Conservation (phyloP, 2,329 filamentous ascomycete genomes). For the Arthrobotrys sphaeroides region DNA sequence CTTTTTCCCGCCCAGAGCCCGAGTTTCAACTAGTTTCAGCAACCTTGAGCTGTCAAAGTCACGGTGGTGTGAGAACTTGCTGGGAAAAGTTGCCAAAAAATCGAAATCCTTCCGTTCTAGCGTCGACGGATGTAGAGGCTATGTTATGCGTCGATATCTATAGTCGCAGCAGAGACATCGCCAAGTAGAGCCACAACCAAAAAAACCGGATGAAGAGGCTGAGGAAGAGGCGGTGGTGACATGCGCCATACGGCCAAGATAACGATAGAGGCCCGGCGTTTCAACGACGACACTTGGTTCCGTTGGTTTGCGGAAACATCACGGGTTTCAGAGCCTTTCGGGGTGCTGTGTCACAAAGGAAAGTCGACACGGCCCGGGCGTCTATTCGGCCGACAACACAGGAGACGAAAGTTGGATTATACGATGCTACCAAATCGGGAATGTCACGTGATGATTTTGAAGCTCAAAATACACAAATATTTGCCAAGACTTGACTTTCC, state of each 20-base stretch:
- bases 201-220: slow-evolving; percentile 14
- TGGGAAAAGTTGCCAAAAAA: not conserved
- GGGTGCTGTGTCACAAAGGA: slow-evolving; percentile 2
- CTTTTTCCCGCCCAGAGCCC: slow-evolving; percentile 11
- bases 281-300: slow-evolving; percentile 14
- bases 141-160: not conserved
- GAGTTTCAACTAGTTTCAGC: slow-evolving; percentile 39
- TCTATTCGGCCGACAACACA: slow-evolving; percentile 9
- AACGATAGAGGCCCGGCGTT: slow-evolving; percentile 7
- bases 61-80: not conserved
- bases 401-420: too few species aligned
- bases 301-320: slow-evolving; percentile 23
- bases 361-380: slow-evolving; percentile 20
- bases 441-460: too few species aligned
- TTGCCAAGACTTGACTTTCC: too few species aligned
- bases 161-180: not conserved
- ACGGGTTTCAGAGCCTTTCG: slow-evolving; percentile 21
- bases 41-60: not conserved
- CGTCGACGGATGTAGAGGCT: not conserved
- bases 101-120: not conserved
- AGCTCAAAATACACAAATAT: too few species aligned
- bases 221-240: slow-evolving; percentile 1
- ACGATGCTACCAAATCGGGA: too few species aligned
- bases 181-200: not conserved
- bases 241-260: slow-evolving; percentile 23